phyloP scores from a whole-genome alignment of 805 yeast genomes.

The Wilhelminamyces savonicus region DNA sequence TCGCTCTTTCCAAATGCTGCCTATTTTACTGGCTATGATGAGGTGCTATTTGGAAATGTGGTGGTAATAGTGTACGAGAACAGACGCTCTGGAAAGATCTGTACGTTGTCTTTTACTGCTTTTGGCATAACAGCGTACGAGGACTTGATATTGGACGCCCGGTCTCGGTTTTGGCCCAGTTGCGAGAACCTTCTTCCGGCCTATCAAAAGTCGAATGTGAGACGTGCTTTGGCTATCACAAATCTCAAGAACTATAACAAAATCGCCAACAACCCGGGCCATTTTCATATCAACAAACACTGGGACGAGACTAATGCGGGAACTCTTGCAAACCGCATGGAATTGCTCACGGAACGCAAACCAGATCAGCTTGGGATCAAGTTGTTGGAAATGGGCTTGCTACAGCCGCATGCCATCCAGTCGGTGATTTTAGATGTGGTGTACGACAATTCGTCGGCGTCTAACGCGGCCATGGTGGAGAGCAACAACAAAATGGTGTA shows the following conservation, averaged over 20 bases:
- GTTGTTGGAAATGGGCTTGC: constrained; percentile 50
- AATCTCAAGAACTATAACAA: constrained; percentile 60
- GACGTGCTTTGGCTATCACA: constrained; percentile 73
- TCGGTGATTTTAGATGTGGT: constrained; percentile 69
- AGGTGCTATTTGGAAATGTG: constrained; percentile 37
- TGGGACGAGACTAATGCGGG: constrained; percentile 87
- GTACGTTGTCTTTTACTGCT: constrained; percentile 51
- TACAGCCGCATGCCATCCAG: constrained; percentile 43
- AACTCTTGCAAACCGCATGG: constrained; percentile 61
- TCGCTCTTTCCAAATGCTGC: constrained; percentile 42
- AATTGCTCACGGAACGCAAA: constrained; percentile 41
- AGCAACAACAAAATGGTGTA: constrained; percentile 72
- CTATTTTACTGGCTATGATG: constrained; percentile 47
- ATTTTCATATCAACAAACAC: constrained; percentile 32
- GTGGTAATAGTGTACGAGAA: constrained; percentile 47
- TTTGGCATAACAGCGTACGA: constrained; percentile 55
- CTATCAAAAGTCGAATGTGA: constrained; percentile 49
- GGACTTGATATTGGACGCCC: constrained; percentile 9
- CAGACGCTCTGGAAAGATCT: constrained; percentile 37
- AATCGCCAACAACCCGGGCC: constrained; percentile 34
- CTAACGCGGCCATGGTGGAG: constrained; percentile 40
- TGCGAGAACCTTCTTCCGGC: constrained; percentile 56
- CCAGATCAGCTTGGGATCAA: constrained; percentile 55
- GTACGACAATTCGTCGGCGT: constrained; percentile 45
- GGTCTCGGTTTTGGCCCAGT: constrained; percentile 73